Evolutionary conservation across 108 stramenopile genomes (phyloP), one percentile per base, ranked within the genome.

Genomic region (Chaetoceros tenuissimus): DNA sequence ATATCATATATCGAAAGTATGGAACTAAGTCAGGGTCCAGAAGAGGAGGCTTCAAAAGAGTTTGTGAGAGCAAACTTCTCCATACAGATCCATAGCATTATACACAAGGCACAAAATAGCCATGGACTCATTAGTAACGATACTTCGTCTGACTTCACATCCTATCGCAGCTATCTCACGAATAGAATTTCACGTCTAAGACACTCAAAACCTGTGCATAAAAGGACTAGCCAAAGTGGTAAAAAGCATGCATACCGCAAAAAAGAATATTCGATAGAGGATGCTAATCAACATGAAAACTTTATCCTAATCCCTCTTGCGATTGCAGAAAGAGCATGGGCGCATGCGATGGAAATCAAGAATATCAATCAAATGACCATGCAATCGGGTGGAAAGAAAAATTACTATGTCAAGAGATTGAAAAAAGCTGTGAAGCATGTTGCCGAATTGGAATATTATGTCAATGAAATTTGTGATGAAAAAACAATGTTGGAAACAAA

Each of bases 301-400:
- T 22, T 72, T 18, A 44, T 77, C 30, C 69, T 62, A 73, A 31
- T 68, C 55, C 43, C 66, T 31, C 24, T 90, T 21, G 78, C 71
- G 47, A 62, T 63, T 28, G 73, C 80, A 10, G 89, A 90, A 51
- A 59, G 89, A 24, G 65, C 75, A 8, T 85, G 89, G 89, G 75
- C 89, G 2, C 66, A 77, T 21, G 69, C 75, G 13, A 69, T 83
- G 69, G 67, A 73, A n/a, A 47, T 84, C 48, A 74, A 70, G 51
- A 53, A 63, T 5, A 31, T 34, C 23, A 27, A 28, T 50, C 46
- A 46, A 20, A 17, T 26, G 51, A 24, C 59, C 3, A 67, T 64
- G 56, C 31, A 24, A 30, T 29, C 28, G 13, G 31, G 55, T 22
- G 55, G 19, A 8, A 29, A 59, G 43, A 77, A 71, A 44, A 59